These are phyloP conservation scores for Arthrocladium fulminans DNA, from an alignment of 2,329 filamentous ascomycete species.

Conservation along the genomic window DNA sequence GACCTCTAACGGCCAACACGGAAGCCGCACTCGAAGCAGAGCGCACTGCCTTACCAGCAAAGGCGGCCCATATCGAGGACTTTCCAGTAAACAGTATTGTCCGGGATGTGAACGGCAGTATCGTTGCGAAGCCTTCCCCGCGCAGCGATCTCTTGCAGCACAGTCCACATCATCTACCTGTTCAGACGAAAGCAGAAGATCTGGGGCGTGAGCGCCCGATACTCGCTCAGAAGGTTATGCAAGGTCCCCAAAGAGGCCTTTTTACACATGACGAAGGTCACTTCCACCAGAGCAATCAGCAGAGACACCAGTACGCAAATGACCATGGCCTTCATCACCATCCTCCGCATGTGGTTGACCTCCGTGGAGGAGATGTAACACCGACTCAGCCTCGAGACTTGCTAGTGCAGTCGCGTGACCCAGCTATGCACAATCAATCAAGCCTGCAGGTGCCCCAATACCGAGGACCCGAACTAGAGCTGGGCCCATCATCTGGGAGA, in stretches of 20 bases:
- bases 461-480: conserved; percentile 8
- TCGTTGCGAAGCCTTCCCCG: conserved; percentile 14
- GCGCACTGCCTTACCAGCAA: conserved; percentile 24
- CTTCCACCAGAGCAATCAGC: conserved; percentile 10
- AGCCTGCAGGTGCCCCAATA: background rate
- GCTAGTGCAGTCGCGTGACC: conserved; percentile 9
- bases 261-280: conserved; percentile 30
- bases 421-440: conserved; percentile 3
- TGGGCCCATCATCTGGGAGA: background rate
- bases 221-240: conserved; percentile 25
- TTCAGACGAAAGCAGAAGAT: conserved; percentile 26
- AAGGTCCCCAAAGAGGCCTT: conserved; percentile 37
- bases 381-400: conserved; percentile 10
- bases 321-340: conserved; percentile 7
- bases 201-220: conserved; percentile 28
- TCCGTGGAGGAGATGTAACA: conserved; percentile 4
- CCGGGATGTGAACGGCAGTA: conserved; percentile 14
- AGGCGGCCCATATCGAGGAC: conserved; percentile 23
- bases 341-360: conserved; percentile 15
- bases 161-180: conserved; percentile 7
- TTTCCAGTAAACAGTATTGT: conserved; percentile 17
- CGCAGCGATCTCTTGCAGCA: conserved; percentile 13
- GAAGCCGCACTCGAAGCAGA: conserved; percentile 24
- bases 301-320: conserved; percentile 11
- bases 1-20: conserved; percentile 27